These are phyloP conservation scores for Astrephomene gubernaculifera DNA, from an alignment of 139 green algal species.

Conservation along the genomic window DNA sequence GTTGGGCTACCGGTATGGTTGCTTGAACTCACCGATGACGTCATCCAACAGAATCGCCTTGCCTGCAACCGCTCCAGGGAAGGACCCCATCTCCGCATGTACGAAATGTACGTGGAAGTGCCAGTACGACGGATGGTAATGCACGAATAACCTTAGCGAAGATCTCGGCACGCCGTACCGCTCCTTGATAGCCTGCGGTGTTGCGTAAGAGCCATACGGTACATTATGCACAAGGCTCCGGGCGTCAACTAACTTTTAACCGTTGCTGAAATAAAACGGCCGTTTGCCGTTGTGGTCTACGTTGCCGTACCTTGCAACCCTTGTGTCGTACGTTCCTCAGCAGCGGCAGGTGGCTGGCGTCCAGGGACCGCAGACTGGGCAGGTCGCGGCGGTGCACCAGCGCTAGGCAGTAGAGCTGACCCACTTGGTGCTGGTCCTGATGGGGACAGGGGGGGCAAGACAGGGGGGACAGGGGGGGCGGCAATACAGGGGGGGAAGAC, in stretches of 20 bases:
- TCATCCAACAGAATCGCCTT: slow-evolving; percentile 70
- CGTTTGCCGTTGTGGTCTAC: too few species aligned
- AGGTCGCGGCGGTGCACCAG: slow-evolving; percentile 59
- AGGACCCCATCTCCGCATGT: slow-evolving; percentile 39
- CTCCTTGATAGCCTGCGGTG: slow-evolving; percentile 55
- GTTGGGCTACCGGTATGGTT: too few species aligned
- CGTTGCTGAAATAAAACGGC: too few species aligned
- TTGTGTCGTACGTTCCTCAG: slow-evolving; percentile 63
- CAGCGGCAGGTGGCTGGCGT: slow-evolving; percentile 59
- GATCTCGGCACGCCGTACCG: slow-evolving; percentile 50
- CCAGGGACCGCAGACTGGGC: slow-evolving; percentile 57
- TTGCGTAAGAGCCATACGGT: not conserved
- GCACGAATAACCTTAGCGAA: slow-evolving; percentile 59
- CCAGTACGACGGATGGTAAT: slow-evolving; percentile 66
- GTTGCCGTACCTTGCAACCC: slow-evolving; percentile 20
- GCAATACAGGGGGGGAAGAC: not conserved
- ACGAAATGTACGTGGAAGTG: slow-evolving; percentile 54
- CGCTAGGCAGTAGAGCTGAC: slow-evolving; percentile 73
- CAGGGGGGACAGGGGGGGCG: not conserved
- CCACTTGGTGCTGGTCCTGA: slow-evolving; percentile 48
- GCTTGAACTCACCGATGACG: slow-evolving; percentile 69
- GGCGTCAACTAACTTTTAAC: too few species aligned
- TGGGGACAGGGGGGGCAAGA: not conserved
- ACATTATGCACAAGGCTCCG: too few species aligned
- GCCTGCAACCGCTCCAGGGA: slow-evolving; percentile 29